A percentile compares a stretch with the other conserved stretches of the same genome.
These are phyloP conservation scores for Streptanthus diversifolius DNA, from an alignment of 345 rosid genomes.

Conservation along the genomic window DNA sequence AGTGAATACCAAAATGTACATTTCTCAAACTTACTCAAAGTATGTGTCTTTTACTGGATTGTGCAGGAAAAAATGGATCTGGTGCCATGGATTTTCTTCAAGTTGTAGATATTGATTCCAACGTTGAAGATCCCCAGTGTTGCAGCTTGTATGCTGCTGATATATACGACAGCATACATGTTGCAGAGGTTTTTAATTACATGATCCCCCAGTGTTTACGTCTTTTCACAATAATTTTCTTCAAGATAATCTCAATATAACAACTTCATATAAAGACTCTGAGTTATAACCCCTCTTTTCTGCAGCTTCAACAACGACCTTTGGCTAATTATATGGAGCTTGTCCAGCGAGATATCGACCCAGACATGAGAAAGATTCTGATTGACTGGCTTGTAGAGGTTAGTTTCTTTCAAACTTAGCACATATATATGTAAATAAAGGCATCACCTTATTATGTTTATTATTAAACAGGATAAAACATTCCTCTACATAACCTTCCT, in stretches of 20 bases:
- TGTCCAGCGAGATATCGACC: constrained; percentile 65
- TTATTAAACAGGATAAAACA: neutral
- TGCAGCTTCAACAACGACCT: constrained; percentile 78
- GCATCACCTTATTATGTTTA: neutral
- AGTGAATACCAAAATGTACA: neutral
- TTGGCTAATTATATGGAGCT: constrained; percentile 67
- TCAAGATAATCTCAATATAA: neutral
- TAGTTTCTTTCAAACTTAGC: constrained; percentile 21
- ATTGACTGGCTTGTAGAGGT: constrained; percentile 98
- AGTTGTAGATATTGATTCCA: constrained; percentile 71
- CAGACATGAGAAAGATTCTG: constrained; percentile 77
- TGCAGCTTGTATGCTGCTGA: constrained; percentile 79
- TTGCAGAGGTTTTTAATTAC: constrained; percentile 62
- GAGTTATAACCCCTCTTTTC: neutral
- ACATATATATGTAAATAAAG: neutral
- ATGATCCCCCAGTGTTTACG: constrained; percentile 13
- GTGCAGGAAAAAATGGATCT: constrained; percentile 48
- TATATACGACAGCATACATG: constrained; percentile 53
- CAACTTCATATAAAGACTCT: neutral
- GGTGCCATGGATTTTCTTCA: constrained; percentile 26
- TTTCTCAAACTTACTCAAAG: neutral
- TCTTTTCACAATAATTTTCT: neutral
- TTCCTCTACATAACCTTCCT: neutral
- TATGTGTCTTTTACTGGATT: constrained; percentile 26
- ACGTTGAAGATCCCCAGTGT: constrained; percentile 57